Base-by-base conservation (phyloP, 2,329 filamentous ascomycete species). In the Cladorrhinum sp. region DNA sequence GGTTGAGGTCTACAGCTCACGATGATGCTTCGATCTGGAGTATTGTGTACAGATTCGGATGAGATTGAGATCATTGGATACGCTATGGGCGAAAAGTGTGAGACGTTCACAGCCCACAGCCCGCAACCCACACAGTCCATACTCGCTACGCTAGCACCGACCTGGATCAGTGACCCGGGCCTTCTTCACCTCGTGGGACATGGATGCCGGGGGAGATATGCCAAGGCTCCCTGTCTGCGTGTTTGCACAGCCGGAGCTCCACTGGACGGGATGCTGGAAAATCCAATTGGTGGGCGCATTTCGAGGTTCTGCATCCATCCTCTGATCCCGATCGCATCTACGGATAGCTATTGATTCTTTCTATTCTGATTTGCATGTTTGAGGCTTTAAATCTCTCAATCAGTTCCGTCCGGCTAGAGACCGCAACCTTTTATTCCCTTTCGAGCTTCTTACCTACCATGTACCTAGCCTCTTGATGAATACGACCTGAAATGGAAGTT, bases 41-140 rank as follows among this genome's bases (percentile, higher is more conserved):
- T 36, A 36, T 28, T 28, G 26, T 9, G 9, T 36, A 36, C 33
- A 36, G 33, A 36, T 36, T 46, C 36, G 42, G 42, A 46, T 46
- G 42, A 21, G 42, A 12, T 8, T 46, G 16, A 36, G 58, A 33
- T 39, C 56, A 30, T 20, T 46, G n/a, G 42, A 21, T 18, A 46
- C 42, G 18, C n/a, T 21, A 54, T 55, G 39, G 58, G 60, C 60
- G 60, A 62, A 62, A 62, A 60, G 62, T 57, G 62, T 46, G 51
- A 55, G 52, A 30, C 20, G 51, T n/a, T 24, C 26, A 20, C 53
- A 28, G 42, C 42, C 42, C 42, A 20, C 42, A 46, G 42, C 42
- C 42, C 42, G 16, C 36, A 42, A 12, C 36, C 36, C 36, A 42
- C 36, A 42, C 10, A 18, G 42, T 12, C 42, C 42, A 21, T 16